Conservation (phyloP, 306 rosid genomes). For the Sicyos edulis region DNA sequence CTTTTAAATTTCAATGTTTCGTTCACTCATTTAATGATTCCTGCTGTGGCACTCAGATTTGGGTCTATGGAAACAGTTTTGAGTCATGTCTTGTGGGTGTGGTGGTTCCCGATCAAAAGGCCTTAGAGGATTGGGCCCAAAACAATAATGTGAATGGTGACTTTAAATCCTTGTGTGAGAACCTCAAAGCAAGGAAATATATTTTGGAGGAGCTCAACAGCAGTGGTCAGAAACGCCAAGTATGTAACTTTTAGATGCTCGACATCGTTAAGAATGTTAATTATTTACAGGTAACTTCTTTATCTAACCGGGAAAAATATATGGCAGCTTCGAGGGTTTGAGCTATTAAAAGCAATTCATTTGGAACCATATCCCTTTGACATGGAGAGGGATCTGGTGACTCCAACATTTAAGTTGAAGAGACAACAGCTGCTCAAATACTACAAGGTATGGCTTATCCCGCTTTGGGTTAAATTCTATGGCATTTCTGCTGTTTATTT, state of each 20-base stretch:
- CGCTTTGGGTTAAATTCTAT: not conserved
- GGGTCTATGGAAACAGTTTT: slow-evolving; percentile 95
- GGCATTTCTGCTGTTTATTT: not conserved
- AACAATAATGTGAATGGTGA: slow-evolving; percentile 42
- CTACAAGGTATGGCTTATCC: slow-evolving; percentile 51
- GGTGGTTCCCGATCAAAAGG: slow-evolving; percentile 66
- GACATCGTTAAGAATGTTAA: not conserved
- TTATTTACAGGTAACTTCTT: not conserved
- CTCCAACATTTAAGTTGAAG: slow-evolving; percentile 90
- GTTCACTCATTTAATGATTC: not conserved
- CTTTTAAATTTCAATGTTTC: not conserved
- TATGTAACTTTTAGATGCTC: slow-evolving; percentile 31
- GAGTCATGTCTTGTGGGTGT: slow-evolving; percentile 95
- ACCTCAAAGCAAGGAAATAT: slow-evolving; percentile 54
- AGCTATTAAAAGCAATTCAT: slow-evolving; percentile 69
- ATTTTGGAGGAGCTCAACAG: slow-evolving; percentile 75
- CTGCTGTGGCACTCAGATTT: slow-evolving; percentile 41
- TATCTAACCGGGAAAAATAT: slow-evolving; percentile 15
- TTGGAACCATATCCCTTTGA: slow-evolving; percentile 80
- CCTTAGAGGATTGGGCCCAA: slow-evolving; percentile 77
- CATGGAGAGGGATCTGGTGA: slow-evolving; percentile 79
- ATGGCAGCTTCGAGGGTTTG: slow-evolving; percentile 85
- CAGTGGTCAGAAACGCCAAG: slow-evolving; percentile 62
- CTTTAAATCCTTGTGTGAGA: slow-evolving; percentile 67
- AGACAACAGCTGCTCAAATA: slow-evolving; percentile 68